Base-by-base conservation (phyloP, 176 grass and related monocot species). In the Carex parvula region DNA sequence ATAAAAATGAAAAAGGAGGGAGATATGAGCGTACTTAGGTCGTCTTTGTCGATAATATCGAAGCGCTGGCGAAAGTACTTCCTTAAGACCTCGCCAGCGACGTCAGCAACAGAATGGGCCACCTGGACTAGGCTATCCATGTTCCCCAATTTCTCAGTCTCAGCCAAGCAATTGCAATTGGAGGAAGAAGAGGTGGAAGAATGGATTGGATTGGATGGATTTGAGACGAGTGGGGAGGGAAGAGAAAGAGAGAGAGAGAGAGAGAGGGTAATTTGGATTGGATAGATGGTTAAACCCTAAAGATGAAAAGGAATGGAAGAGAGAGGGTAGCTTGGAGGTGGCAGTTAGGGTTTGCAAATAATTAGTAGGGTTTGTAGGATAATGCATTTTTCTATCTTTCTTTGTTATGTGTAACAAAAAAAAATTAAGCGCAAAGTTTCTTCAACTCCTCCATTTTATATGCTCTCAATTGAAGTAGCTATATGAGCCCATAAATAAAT, bases 51-150 rank as follows among this genome's bases (percentile, higher is more conserved):
- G 73, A 98, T 88, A 67, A 98, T 93, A 74, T 92, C 90, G 8
- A 94, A 85, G 21, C 81, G 84, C 86, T 89, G 87, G 66, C 92
- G 91, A 52, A 98, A 98, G 21, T 98, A 98, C 82, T 98, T 98
- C 64, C 89, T 73, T 57, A 94, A 85, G 10, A 98, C 91, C 84
- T 90, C 86, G 0, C 95, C 91, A 3, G 91, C 92, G 0, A 88
- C 86, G 14, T 94, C 95, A 10, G 91, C 95, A 64, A 90, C 87
- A 22, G 17, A 76, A 74, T 93, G 85, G 22, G 89, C 92, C 66
- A 91, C 91, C 86, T 88, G 90, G 60, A 94, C 67, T 53, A 98
- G 64, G 81, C 69, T 65, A 54, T 91, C 91, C 79, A 91, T 59
- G 54, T 2, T 58, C 42, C 8, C 57, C 39, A 3, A 37, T 62